phyloP scores from a whole-genome alignment of 352 stramenopile species.

The Aphanomyces invadans region DNA sequence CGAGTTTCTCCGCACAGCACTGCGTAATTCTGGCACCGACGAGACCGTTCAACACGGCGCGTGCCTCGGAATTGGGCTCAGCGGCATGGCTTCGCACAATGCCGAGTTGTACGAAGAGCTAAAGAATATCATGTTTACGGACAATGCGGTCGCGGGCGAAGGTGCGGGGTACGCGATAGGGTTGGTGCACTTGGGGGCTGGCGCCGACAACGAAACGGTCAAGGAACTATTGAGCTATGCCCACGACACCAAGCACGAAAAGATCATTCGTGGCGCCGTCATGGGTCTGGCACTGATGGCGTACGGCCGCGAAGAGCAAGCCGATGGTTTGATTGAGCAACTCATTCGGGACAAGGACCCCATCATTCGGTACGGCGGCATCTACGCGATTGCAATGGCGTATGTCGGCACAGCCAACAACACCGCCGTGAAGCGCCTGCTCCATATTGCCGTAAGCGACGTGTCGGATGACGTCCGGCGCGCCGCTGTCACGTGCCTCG shows the following conservation, averaged over 20 bases:
- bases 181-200: slow-evolving; percentile 93
- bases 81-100: slow-evolving; percentile 91
- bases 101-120: slow-evolving; percentile 94
- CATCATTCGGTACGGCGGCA: slow-evolving; percentile 96
- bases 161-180: slow-evolving; percentile 97
- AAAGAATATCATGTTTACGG: slow-evolving; percentile 96
- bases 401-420: slow-evolving; percentile 98
- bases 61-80: slow-evolving; percentile 95
- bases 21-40: slow-evolving; percentile 84
- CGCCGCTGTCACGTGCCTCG: slow-evolving; percentile 94
- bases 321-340: slow-evolving; percentile 95
- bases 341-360: slow-evolving; percentile 96
- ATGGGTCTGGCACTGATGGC: slow-evolving; percentile 98
- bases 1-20: slow-evolving; percentile 78
- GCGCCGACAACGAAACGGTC: slow-evolving; percentile 73
- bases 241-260: slow-evolving; percentile 98
- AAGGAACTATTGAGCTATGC: slow-evolving; percentile 96
- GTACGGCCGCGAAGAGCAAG: slow-evolving; percentile 95
- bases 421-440: slow-evolving; percentile 91
- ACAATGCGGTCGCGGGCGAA: slow-evolving; percentile 97
- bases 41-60: slow-evolving; percentile 98
- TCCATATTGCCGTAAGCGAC: slow-evolving; percentile 98
- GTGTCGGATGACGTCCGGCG: slow-evolving; percentile 98
- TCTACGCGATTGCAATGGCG: slow-evolving; percentile 96
- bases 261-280: slow-evolving; percentile 98